Base-by-base conservation (phyloP, 331 rosid genomes). In the Telfairia occidentalis region DNA sequence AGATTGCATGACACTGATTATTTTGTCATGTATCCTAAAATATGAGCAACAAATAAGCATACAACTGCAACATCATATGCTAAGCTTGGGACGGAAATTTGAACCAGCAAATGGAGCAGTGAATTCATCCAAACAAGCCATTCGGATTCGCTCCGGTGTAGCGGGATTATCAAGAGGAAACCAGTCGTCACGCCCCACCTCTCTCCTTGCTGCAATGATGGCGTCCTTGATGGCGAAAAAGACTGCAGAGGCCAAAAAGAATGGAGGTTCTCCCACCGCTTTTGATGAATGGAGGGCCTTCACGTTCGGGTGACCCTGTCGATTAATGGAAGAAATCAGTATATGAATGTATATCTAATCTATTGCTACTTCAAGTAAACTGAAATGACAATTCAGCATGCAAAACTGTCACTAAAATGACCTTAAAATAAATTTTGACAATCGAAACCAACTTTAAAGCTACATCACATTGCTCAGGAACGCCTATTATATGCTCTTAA, bases 211-310 rank as follows among this genome's bases (percentile, higher is more conserved):
- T 21, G 92, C 95, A 42, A 10, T 80, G 50, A 94, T 84, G 67
- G 98, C 92, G 52, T 94, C 97, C 78, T 88, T 94, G 84, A 91
- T 89, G 48, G 96, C 97, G 16, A 94, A 94, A 48, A 94, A 79
- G 77, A 80, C 96, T 0, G 89, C 81, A 2, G 97, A 87, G 63
- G 98, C 96, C 78, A 91, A 82, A 83, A 94, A 94, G 89, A 94
- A 94, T 26, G 98, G 98, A 42, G 98, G 96, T 88, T 94, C 97
- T 5, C 98, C 97, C 76, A 91, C 98, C 5, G 96, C 98, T 87
- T 94, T 94, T 11, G 96, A 94, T 55, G 97, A 94, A 84, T 91
- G 97, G 76, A 94, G 81, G 77, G 97, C 96, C 86, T 89, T 89
- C 43, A 88, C 92, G 76, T 94, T 94, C 48, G 97, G 96, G 87